Evolutionary conservation across 2,329 filamentous ascomycete genomes (phyloP).

Genomic region (Juglanconis juglandina): DNA sequence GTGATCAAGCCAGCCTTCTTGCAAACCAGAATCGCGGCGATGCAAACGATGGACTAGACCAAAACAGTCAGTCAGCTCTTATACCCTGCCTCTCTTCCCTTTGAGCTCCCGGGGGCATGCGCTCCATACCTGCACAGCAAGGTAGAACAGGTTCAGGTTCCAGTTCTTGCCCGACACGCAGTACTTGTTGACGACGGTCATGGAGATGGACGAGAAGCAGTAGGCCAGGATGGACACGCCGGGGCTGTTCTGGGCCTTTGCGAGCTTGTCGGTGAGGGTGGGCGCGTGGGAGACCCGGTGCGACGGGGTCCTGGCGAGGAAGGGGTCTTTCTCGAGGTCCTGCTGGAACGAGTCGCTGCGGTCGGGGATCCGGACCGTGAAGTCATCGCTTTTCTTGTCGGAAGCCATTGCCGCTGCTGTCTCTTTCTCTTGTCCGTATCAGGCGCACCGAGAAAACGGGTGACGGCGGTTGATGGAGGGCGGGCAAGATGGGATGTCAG

Average conservation of each 20-base stretch:
- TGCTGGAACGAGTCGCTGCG: constrained; percentile 48
- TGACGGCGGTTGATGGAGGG: neutral
- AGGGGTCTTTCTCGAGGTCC: constrained; percentile 47
- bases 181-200: constrained; percentile 99
- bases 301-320: constrained; percentile 42
- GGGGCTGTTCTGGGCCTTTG: constrained; percentile 69
- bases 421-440: neutral
- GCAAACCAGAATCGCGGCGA: constrained; percentile 75
- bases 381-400: constrained; percentile 87
- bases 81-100: neutral
- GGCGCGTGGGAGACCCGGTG: constrained; percentile 30
- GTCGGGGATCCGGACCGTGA: constrained; percentile 67
- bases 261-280: constrained; percentile 36
- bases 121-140: constrained; percentile 80
- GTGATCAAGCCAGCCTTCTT: constrained; percentile 80
- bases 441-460: neutral
- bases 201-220: constrained; percentile 93
- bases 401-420: constrained; percentile 56
- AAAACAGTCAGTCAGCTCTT: constrained; percentile 16
- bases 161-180: constrained; percentile 86
- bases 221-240: constrained; percentile 80
- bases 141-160: constrained; percentile 95
- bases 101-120: neutral
- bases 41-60: constrained; percentile 79
- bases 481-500: neutral